Evolutionary conservation across 2,329 filamentous ascomycete species (phyloP).

Genomic region (Venturia carpophila): DNA sequence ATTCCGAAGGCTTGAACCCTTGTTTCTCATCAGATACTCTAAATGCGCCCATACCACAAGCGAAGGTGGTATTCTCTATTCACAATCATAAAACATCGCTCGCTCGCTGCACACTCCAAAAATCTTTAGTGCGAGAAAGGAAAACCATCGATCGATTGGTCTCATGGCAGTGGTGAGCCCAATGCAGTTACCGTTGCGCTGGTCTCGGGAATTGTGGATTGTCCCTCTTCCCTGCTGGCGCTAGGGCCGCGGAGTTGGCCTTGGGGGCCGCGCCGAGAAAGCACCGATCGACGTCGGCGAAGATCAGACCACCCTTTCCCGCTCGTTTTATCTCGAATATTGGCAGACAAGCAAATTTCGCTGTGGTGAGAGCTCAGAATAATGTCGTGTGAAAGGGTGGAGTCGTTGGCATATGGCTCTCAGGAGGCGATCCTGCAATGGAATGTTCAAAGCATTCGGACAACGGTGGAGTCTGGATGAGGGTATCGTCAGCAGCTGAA

Average conservation of each 20-base stretch:
- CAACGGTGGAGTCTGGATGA: constrained; percentile 62
- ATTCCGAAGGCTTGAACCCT: constrained; percentile 3
- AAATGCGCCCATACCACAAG: constrained; percentile 3
- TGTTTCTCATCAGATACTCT: neutral
- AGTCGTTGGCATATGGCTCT: constrained; percentile 60
- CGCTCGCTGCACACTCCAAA: neutral
- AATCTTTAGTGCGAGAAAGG: neutral
- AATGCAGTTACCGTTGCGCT: constrained; percentile 5
- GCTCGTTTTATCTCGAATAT: neutral
- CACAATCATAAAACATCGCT: neutral
- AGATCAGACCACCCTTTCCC: neutral
- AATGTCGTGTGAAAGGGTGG: constrained; percentile 41
- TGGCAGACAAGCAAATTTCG: neutral
- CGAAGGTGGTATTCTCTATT: constrained; percentile 7
- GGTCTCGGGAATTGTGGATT: neutral
- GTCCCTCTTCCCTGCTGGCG: neutral
- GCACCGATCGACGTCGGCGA: neutral
- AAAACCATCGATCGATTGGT: neutral
- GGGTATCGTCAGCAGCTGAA: constrained; percentile 18
- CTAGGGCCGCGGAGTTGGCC: neutral
- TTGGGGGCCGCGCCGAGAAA: constrained; percentile 7
- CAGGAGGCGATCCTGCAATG: constrained; percentile 34
- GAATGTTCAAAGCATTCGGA: constrained; percentile 67
- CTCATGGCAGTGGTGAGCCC: neutral
- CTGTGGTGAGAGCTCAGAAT: neutral